Evolutionary conservation across 2,329 filamentous ascomycete genomes (phyloP).

Genomic region (Pseudodiploospora longispora): DNA sequence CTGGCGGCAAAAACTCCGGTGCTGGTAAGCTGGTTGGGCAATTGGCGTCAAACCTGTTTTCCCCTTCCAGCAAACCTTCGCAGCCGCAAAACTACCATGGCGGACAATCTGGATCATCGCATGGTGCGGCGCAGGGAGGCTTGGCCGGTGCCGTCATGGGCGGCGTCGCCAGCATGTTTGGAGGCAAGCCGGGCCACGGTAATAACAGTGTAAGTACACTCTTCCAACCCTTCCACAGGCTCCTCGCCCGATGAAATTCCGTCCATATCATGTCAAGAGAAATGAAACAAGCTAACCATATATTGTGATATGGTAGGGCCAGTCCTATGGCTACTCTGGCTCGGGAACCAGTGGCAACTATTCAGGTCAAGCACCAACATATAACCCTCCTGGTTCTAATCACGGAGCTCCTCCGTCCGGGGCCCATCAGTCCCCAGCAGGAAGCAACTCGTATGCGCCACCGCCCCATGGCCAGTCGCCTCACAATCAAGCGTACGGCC

Average conservation of each 20-base stretch:
- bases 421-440: constrained; percentile 14
- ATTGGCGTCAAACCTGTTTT: constrained; percentile 48
- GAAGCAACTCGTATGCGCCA: constrained; percentile 11
- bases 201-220: constrained; percentile 22
- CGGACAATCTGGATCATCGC: constrained; percentile 30
- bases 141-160: constrained; percentile 47
- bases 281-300: constrained; percentile 8
- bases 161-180: constrained; percentile 46
- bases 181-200: constrained; percentile 33
- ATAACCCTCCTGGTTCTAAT: constrained; percentile 25
- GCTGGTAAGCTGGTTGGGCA: constrained; percentile 50
- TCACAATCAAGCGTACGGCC: constrained; percentile 15
- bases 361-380: constrained; percentile 50
- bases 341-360: constrained; percentile 48
- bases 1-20: constrained; percentile 31
- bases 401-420: constrained; percentile 13
- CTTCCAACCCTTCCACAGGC: background rate
- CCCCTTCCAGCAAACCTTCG: constrained; percentile 38
- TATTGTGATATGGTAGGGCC: constrained; percentile 26
- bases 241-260: no score
- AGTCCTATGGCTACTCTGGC: constrained; percentile 58
- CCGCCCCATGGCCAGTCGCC: constrained; percentile 11
- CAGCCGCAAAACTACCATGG: constrained; percentile 41
- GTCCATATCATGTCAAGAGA: background rate
- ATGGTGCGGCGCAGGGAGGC: constrained; percentile 34